A percentile compares a stretch with the other conserved stretches of the same genome.
Conservation (phyloP, 805 yeast species). For the Lachancea lanzarotensis region DNA sequence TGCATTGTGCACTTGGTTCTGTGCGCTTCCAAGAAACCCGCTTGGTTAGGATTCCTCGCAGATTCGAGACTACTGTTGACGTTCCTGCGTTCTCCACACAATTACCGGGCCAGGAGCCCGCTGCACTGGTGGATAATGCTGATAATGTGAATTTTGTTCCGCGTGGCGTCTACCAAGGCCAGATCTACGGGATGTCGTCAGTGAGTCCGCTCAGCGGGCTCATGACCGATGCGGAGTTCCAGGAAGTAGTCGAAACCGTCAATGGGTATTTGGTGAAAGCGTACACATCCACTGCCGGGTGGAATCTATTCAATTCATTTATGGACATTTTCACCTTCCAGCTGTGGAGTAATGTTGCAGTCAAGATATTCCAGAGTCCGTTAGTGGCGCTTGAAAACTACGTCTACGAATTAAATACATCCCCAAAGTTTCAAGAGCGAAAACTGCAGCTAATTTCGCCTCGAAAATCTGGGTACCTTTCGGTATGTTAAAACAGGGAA, state of each 20-base stretch:
- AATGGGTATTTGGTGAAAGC: slow-evolving; percentile 40
- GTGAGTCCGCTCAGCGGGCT: slow-evolving; percentile 42
- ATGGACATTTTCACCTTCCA: slow-evolving; percentile 38
- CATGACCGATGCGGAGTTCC: slow-evolving; percentile 36
- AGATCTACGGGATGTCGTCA: slow-evolving; percentile 48
- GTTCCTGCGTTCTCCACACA: slow-evolving; percentile 51
- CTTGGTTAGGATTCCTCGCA: slow-evolving; percentile 59
- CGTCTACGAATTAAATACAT: slow-evolving; percentile 30
- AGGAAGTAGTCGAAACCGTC: slow-evolving; percentile 36
- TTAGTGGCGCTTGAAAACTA: slow-evolving; percentile 40
- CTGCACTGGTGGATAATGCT: slow-evolving; percentile 38
- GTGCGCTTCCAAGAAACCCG: slow-evolving; percentile 37
- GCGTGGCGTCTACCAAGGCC: slow-evolving; percentile 36
- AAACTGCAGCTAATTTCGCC: slow-evolving; percentile 44
- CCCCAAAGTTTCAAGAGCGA: slow-evolving; percentile 14
- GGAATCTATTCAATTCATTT: slow-evolving; percentile 35
- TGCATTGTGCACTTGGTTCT: slow-evolving; percentile 35
- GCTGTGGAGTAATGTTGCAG: slow-evolving; percentile 31
- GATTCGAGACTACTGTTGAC: slow-evolving; percentile 33
- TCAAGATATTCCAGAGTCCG: slow-evolving; percentile 20
- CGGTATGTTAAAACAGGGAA: slow-evolving; percentile 31
- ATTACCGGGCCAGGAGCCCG: slow-evolving; percentile 59
- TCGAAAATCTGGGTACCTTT: slow-evolving; percentile 45
- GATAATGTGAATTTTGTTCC: slow-evolving; percentile 29
- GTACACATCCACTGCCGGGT: slow-evolving; percentile 35